A percentile compares a stretch with the other conserved stretches of the same genome.
phyloP scores from a whole-genome alignment of 176 grass and related monocot species.

The Oryza glumipatula region DNA sequence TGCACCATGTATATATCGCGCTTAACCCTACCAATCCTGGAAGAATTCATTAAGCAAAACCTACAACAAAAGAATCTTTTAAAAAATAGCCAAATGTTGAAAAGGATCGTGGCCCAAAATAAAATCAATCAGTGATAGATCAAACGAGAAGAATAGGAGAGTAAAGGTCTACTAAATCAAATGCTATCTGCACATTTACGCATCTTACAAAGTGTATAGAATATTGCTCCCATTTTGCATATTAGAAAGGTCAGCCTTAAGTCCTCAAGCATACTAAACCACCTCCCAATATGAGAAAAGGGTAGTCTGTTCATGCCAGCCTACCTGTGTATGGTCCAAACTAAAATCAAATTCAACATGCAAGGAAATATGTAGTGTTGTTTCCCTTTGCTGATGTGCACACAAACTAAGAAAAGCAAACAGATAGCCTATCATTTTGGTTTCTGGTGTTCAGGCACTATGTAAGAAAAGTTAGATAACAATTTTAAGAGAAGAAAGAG shows the following conservation, averaged over 20 bases:
- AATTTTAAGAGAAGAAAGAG: background rate
- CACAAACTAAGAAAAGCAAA: conserved; percentile 12
- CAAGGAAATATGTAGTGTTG: background rate
- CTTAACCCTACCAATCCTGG: background rate
- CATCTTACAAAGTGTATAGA: background rate
- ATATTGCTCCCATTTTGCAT: background rate
- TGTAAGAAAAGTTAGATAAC: background rate
- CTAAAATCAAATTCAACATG: conserved; percentile 5
- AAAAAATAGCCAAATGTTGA: conserved; percentile 4
- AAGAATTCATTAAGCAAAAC: conserved; percentile 8
- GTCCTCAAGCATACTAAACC: conserved; percentile 10
- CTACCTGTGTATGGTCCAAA: background rate
- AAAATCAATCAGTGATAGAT: conserved; percentile 29
- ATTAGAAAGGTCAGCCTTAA: background rate
- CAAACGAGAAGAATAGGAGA: background rate
- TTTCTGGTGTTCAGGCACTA: background rate
- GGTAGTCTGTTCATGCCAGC: background rate
- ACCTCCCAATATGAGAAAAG: background rate
- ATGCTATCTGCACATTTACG: background rate
- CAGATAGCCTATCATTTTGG: conserved; percentile 2
- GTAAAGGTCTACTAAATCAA: background rate
- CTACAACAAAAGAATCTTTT: background rate
- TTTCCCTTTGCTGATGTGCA: background rate
- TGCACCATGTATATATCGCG: background rate
- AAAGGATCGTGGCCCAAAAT: background rate